Evolutionary conservation across 2,329 filamentous ascomycete genomes (phyloP).

Genomic region (Ascochyta clinopodiicola): DNA sequence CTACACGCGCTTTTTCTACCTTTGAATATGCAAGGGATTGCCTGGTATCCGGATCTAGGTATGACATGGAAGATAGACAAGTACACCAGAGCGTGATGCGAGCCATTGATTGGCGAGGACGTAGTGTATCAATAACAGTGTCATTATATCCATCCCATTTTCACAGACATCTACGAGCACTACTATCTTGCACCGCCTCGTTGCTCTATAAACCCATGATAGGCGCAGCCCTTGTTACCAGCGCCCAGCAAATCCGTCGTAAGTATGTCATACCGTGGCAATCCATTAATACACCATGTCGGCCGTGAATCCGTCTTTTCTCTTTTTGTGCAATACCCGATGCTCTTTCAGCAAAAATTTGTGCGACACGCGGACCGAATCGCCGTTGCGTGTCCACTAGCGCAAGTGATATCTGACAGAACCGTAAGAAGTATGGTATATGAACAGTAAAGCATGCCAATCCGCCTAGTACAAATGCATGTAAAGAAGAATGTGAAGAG

Average conservation of each 20-base stretch:
- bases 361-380: slow-evolving; percentile 3
- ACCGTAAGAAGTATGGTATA: slow-evolving; percentile 30
- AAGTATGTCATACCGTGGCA: slow-evolving; percentile 6
- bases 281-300: slow-evolving; percentile 5
- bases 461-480: slow-evolving; percentile 13
- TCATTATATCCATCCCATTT: slow-evolving; percentile 8
- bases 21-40: no score
- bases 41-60: no score
- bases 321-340: slow-evolving; percentile 15
- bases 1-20: no score
- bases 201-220: slow-evolving; percentile 3
- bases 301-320: slow-evolving; percentile 10
- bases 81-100: no score
- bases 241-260: slow-evolving; percentile 1
- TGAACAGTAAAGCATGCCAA: slow-evolving; percentile 32
- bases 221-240: not conserved
- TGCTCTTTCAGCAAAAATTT: slow-evolving; percentile 1
- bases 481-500: slow-evolving; percentile 3
- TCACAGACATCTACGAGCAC: slow-evolving; percentile 10
- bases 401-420: slow-evolving; percentile 11
- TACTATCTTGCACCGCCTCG: slow-evolving; percentile 1
- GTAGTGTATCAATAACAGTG: not conserved
- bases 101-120: no score
- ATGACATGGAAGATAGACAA: no score
- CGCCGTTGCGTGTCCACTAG: slow-evolving; percentile 1